Percentiles rank a stretch among this genome's conserved stretches.
phyloP scores from a whole-genome alignment of 768 basidiomycete species.

The Mycena filopes region DNA sequence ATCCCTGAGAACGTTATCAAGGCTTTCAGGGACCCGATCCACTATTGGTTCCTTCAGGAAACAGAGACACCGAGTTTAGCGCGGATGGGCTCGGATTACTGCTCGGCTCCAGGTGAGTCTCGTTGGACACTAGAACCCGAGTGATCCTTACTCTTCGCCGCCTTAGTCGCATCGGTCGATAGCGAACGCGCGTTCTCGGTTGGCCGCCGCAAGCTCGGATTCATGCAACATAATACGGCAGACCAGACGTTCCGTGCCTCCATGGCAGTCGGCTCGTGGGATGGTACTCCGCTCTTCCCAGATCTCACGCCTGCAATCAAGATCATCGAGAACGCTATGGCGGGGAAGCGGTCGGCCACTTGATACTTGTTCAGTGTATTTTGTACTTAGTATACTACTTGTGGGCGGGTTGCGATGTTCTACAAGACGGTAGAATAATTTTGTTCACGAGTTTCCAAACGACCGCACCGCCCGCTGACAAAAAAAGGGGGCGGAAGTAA shows the following conservation, averaged over 20 bases:
- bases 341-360: background rate
- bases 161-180: constrained; percentile 25
- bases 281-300: constrained; percentile 28
- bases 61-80: background rate
- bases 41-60: background rate
- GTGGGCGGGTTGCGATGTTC: no score
- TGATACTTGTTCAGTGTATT: no score
- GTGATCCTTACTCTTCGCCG: no score
- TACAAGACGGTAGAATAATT: no score
- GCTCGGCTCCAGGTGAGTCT: constrained; percentile 5
- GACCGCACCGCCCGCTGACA: no score
- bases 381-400: no score
- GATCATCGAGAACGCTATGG: background rate
- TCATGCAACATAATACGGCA: constrained; percentile 36
- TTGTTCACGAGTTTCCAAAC: no score
- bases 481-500: no score
- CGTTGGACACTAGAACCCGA: background rate
- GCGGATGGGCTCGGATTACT: constrained; percentile 6
- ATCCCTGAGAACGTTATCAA: background rate
- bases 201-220: constrained; percentile 11
- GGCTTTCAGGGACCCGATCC: no score
- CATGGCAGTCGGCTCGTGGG: constrained; percentile 36
- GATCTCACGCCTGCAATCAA: background rate
- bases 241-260: constrained; percentile 37
- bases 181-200: constrained; percentile 39